Percentiles rank a stretch among this genome's conserved stretches.
These are phyloP conservation scores for Xylariales sp. DNA, from an alignment of 2,329 filamentous ascomycete species.

Conservation along the genomic window DNA sequence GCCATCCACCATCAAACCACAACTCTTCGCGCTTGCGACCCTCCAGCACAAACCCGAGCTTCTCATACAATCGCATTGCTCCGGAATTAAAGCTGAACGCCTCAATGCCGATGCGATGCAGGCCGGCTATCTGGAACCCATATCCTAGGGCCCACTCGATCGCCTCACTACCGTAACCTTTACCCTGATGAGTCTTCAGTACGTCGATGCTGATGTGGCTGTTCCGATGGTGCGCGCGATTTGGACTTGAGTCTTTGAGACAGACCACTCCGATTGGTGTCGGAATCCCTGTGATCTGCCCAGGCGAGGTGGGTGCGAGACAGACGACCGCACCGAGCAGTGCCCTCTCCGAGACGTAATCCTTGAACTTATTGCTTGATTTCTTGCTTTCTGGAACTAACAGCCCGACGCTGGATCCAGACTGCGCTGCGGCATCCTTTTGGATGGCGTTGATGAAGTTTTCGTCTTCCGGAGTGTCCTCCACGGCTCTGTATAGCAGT, in stretches of 20 bases:
- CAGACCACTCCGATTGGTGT: constrained; percentile 29
- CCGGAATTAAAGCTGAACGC: constrained; percentile 28
- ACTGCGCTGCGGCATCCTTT: constrained; percentile 22
- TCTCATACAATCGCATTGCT: constrained; percentile 27
- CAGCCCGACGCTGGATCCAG: constrained; percentile 22
- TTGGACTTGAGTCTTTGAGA: constrained; percentile 19
- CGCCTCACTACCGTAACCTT: constrained; percentile 33
- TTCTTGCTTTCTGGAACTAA: constrained; percentile 26
- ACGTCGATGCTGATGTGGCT: constrained; percentile 32
- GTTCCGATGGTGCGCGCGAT: constrained; percentile 34
- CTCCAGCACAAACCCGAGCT: constrained; percentile 30
- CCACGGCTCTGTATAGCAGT: constrained; percentile 32
- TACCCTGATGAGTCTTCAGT: constrained; percentile 20
- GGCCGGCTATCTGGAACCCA: constrained; percentile 27
- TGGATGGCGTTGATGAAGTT: constrained; percentile 25
- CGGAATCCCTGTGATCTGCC: constrained; percentile 6
- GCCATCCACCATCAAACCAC: constrained; percentile 31
- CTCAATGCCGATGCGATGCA: constrained; percentile 31
- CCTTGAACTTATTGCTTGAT: constrained; percentile 22
- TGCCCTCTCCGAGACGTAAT: constrained; percentile 21
- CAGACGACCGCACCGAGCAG: constrained; percentile 34
- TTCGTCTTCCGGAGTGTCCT: constrained; percentile 27
- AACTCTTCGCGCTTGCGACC: constrained; percentile 26
- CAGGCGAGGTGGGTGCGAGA: constrained; percentile 17
- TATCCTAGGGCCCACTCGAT: constrained; percentile 31